Percentiles rank a stretch among this genome's conserved stretches.
These are phyloP conservation scores for Aphanomyces stellatus DNA, from an alignment of 352 stramenopile genomes.

Conservation along the genomic window DNA sequence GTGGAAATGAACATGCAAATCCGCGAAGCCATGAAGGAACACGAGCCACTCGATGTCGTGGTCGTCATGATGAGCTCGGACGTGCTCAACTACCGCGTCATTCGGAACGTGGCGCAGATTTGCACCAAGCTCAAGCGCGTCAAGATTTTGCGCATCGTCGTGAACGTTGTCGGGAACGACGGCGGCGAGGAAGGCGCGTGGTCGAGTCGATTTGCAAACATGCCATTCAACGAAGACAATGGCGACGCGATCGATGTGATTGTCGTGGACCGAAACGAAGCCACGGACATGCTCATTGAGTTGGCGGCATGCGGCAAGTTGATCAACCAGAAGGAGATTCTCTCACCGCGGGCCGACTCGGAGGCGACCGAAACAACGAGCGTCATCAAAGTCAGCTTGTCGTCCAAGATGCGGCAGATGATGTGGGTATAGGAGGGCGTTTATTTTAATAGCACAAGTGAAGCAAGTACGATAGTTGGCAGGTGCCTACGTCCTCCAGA, in stretches of 20 bases:
- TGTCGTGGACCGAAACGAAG: slow-evolving; percentile 47
- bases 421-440: slow-evolving; percentile 35
- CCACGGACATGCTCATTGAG: slow-evolving; percentile 59
- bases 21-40: slow-evolving; percentile 22
- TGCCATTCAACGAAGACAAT: slow-evolving; percentile 41
- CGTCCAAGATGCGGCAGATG: slow-evolving; percentile 39
- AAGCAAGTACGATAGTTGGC: background rate
- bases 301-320: slow-evolving; percentile 51
- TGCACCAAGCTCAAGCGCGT: slow-evolving; percentile 42
- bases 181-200: slow-evolving; percentile 19
- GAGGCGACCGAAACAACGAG: slow-evolving; percentile 32
- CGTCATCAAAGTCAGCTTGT: slow-evolving; percentile 30
- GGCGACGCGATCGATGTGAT: slow-evolving; percentile 59
- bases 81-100: slow-evolving; percentile 41
- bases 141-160: slow-evolving; percentile 44
- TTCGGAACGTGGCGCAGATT: slow-evolving; percentile 36
- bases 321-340: slow-evolving; percentile 38
- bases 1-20: slow-evolving; percentile 29
- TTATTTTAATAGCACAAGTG: too few relatives aligned
- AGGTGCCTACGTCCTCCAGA: slow-evolving; percentile 77
- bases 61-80: slow-evolving; percentile 56
- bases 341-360: slow-evolving; percentile 31
- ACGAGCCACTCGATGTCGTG: slow-evolving; percentile 41
- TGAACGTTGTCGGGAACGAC: slow-evolving; percentile 34
- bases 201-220: slow-evolving; percentile 33